Evolutionary conservation across 495 filamentous ascomycete genomes (phyloP), one percentile per base, ranked within the genome.

Genomic region (Talaromyces stipitatus): DNA sequence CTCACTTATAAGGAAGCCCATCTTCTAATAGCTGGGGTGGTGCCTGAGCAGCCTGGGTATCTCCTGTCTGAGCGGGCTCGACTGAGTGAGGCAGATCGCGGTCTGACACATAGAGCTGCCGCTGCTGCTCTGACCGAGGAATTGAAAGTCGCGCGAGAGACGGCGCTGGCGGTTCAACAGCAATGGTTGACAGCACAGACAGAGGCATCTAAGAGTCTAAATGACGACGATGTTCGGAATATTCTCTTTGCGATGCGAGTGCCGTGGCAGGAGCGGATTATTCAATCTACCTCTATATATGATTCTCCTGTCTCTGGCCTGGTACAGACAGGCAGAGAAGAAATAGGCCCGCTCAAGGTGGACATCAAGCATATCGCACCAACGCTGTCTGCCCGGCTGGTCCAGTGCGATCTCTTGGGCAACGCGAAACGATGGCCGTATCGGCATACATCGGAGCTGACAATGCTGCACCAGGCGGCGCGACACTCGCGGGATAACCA

Each of bases 341-440:
- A 46, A 23, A 46, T 12, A 24, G 41, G 18, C 6, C 46, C 59
- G 22, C 55, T 58, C 12, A 61, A 58, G 33, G 51, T 61, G 32
- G 48, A 54, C 36, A 61, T 61, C 41, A 61, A 61, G 51, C 59
- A 61, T 55, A 61, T 58, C 22, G 55, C 55, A 16, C 59, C 56
- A 36, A 58, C 59, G 26, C 46, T 61, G 10, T 61, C 58, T 55
- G 56, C 59, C 5, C 33, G 59, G 24, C 50, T 61, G 8, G 30
- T 51, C 20, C 56, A 61, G 50, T 55, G 59, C 8, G 59, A 61
- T 51, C 51, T 61, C 28, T 28, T 38, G 10, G 55, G 41, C 24
- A 55, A 58, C 18, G 59, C 50, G 29, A 54, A 54, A 50, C 22
- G 55, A 32, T 54, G 57, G 51, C 55, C 59, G 41, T 61, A 61